Percentiles rank a stretch among this genome's conserved stretches.
phyloP scores from a whole-genome alignment of 2,329 filamentous ascomycete species.

The Venturia oleaginea region DNA sequence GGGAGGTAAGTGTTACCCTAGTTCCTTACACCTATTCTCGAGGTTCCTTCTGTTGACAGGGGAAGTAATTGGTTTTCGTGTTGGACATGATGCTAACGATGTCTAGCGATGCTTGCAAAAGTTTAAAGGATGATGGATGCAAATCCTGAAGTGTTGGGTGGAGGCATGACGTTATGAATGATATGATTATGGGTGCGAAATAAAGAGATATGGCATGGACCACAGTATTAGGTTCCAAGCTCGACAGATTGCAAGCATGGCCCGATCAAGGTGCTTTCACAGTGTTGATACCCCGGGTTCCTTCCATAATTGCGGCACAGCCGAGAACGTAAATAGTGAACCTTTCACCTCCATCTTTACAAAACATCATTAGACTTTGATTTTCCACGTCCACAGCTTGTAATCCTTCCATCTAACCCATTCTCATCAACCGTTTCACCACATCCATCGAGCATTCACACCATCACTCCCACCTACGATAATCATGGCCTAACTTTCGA shows the following conservation, averaged over 20 bases:
- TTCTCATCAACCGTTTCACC: not conserved
- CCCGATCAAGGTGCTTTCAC: not conserved
- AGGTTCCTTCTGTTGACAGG: not conserved
- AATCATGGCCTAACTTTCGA: too few species aligned
- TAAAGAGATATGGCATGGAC: not conserved
- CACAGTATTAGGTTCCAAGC: not conserved
- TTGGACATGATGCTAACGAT: not conserved
- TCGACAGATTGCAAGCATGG: not conserved
- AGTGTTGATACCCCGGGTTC: not conserved
- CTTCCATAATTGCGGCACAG: not conserved
- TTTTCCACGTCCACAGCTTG: too few species aligned
- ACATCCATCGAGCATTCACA: too few species aligned
- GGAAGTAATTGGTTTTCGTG: too few species aligned
- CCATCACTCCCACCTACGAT: too few species aligned
- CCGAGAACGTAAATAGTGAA: not conserved
- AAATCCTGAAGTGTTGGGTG: not conserved
- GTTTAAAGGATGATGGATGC: not conserved
- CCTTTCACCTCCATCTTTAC: not conserved
- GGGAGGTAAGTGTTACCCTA: constrained; percentile 47
- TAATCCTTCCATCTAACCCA: not conserved
- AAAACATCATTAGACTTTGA: too few species aligned
- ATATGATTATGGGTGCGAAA: not conserved
- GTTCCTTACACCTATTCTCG: not conserved
- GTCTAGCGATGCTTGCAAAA: constrained; percentile 5
- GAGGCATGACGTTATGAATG: not conserved